Percentiles rank a stretch among this genome's conserved stretches.
These are phyloP conservation scores for Asclepias syriaca DNA, from an alignment of 257 asterid species.

Conservation along the genomic window DNA sequence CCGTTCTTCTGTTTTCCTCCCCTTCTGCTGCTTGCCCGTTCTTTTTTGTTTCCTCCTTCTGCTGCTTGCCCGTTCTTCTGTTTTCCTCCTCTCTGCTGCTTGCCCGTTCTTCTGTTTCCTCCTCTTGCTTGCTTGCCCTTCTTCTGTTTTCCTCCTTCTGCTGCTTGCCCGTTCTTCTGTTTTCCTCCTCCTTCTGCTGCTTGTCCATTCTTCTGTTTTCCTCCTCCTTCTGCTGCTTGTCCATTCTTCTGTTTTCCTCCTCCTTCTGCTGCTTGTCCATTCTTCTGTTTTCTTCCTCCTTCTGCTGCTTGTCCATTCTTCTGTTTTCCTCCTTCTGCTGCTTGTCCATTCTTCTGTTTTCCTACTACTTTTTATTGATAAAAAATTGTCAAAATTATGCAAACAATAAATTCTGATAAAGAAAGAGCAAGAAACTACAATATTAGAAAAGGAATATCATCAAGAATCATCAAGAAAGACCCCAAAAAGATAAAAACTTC, in stretches of 20 bases:
- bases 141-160: conserved; percentile 41
- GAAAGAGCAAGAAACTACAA: background rate
- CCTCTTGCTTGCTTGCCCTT: too few species aligned
- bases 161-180: background rate
- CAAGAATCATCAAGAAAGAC: too few species aligned
- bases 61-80: background rate
- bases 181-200: conserved; percentile 35
- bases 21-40: conserved; percentile 15
- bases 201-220: too few species aligned
- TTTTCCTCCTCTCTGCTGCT: conserved; percentile 28
- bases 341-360: conserved; percentile 40
- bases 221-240: conserved; percentile 33
- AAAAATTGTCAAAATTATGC: background rate
- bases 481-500: background rate
- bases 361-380: conserved; percentile 32
- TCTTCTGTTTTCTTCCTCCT: conserved; percentile 24
- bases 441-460: background rate
- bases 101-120: too few species aligned
- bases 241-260: conserved; percentile 13
- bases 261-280: conserved; percentile 18
- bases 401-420: background rate
- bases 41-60: conserved; percentile 31
- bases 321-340: conserved; percentile 27
- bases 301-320: conserved; percentile 17
- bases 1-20: conserved; percentile 11